A percentile compares a stretch with the other conserved stretches of the same genome.
Evolutionary conservation across 2,329 filamentous ascomycete genomes (phyloP).

Genomic region (Pezicula neosporulosa): DNA sequence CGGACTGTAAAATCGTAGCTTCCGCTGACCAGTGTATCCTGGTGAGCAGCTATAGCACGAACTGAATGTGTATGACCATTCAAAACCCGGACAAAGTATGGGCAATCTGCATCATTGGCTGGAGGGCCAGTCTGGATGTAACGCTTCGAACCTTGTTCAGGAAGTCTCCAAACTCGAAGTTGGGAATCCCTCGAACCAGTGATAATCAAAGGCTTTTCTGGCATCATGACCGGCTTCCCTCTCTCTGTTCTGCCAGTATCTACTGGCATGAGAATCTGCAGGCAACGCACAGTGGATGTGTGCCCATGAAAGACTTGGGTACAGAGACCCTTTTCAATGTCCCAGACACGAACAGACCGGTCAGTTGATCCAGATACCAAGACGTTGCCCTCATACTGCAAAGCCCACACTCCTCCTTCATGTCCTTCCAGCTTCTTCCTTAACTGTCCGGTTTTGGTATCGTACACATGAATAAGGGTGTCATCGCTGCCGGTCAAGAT

Average conservation of each 20-base stretch:
- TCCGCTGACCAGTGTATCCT: conserved; percentile 93
- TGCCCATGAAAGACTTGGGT: conserved; percentile 97
- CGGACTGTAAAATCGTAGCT: conserved; percentile 95
- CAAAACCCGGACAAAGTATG: conserved; percentile 88
- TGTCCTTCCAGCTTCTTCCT: conserved; percentile 85
- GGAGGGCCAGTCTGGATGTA: conserved; percentile 79
- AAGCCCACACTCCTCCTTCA: conserved; percentile 94
- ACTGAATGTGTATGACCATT: conserved; percentile 90
- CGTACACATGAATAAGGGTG: conserved; percentile 95
- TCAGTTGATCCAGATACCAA: conserved; percentile 96
- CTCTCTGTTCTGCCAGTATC: conserved; percentile 69
- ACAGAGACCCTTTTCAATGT: conserved; percentile 88
- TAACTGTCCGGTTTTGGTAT: conserved; percentile 88
- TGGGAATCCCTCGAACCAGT: conserved; percentile 95
- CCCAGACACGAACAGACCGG: conserved; percentile 98
- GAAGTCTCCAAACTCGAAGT: conserved; percentile 89
- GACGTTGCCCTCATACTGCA: conserved; percentile 94
- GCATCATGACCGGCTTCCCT: conserved; percentile 80
- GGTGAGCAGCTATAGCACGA: conserved; percentile 90
- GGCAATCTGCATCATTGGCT: conserved; percentile 75
- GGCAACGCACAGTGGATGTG: conserved; percentile 91
- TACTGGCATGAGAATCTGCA: conserved; percentile 89
- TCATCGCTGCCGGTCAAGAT: conserved; percentile 97
- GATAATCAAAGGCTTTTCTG: conserved; percentile 92
- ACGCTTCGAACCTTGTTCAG: conserved; percentile 70